Conservation (phyloP, 2,329 filamentous ascomycete species). For the Alternaria consortialis region DNA sequence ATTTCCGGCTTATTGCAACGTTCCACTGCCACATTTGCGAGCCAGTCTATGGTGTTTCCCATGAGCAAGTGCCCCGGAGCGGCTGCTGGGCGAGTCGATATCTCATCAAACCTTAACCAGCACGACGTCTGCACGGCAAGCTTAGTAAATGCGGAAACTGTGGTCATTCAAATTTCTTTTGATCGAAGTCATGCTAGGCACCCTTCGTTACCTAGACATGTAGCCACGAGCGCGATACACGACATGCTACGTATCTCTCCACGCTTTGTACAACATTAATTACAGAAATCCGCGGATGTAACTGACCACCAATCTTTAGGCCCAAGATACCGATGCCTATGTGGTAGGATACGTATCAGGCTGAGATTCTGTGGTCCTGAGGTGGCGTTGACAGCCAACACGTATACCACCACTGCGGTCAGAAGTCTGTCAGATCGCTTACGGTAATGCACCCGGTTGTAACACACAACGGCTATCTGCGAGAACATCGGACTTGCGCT, state of each 20-base stretch:
- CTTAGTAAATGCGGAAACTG: background rate
- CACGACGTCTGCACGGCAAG: background rate
- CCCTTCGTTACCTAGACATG: background rate
- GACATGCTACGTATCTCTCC: background rate
- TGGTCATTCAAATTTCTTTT: background rate
- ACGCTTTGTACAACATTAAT: conserved; percentile 22
- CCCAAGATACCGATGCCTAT: background rate
- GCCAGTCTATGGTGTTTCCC: background rate
- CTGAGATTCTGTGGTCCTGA: background rate
- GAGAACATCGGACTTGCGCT: background rate
- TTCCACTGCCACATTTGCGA: conserved; percentile 4
- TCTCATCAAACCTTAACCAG: background rate
- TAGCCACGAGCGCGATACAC: background rate
- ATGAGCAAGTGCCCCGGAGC: background rate
- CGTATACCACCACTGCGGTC: background rate
- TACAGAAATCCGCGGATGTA: background rate
- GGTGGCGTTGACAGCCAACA: background rate
- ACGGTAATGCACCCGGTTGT: background rate
- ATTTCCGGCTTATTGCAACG: conserved; percentile 6
- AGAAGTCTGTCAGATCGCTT: background rate
- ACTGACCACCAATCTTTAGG: background rate
- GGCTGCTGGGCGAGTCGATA: background rate
- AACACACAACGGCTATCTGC: conserved; percentile 1
- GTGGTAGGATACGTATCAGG: background rate
- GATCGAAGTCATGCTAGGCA: background rate